Evolutionary conservation across 352 stramenopile species (phyloP), one percentile per base, ranked within the genome.

Genomic region (Phytophthora litchii): DNA sequence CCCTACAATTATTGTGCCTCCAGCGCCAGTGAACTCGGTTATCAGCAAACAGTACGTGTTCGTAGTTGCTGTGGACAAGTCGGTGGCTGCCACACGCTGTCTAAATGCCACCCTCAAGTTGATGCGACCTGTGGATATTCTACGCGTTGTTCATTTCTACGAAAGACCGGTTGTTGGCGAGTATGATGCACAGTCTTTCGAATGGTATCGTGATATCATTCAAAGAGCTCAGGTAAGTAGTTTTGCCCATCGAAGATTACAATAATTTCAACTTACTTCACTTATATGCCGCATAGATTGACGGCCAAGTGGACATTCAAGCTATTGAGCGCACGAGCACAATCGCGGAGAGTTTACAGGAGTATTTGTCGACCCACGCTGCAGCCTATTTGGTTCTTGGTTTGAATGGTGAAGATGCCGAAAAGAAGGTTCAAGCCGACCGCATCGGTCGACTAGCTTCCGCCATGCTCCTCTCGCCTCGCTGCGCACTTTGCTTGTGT

Each of bases 81-180:
- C 67, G 1, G 13, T 29, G 0, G 14, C 25, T 11, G 64, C 67
- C 2, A 16, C 12, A 9, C 70, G 68, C 10, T 89, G 77, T 11
- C 46, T 88, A 3, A 74, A 82, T 10, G 72, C 76, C 6, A 63
- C 68, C 4, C 63, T 91, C 27, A 88, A 91, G 54, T 51, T 91
- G 5, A 78, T 88, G 67, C 67, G 65, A 1, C 63, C 78, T 0
- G 54, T 46, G 0, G 78, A 91, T 49, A 40, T 42, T 34, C 42
- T 88, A 14, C 72, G 71, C 2, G 43, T 91, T 21, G 77, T 91
- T 13, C 77, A 89, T 53, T 91, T 91, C 42, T 86, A 79, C 63
- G 64, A 78, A 27, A 72, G 72, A 7, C 74, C 73, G 5, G 48
- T 88, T 4, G 45, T 78, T 20, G 77, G 63, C 0, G 59, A 60